Conservation (phyloP, 2,329 filamentous ascomycete genomes). For the Cercospora sojina region DNA sequence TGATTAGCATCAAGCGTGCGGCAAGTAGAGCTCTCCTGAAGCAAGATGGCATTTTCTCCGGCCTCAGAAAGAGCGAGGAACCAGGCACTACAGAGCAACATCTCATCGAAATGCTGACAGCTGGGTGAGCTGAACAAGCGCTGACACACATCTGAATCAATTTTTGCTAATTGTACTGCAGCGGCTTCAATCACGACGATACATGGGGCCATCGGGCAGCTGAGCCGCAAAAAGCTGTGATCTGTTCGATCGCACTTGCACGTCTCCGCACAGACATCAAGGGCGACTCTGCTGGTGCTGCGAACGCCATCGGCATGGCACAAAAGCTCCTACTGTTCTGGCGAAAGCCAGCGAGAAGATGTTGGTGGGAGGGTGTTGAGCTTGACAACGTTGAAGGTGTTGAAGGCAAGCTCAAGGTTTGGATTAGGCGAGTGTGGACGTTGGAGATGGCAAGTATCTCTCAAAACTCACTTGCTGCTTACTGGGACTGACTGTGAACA, state of each 20-base stretch:
- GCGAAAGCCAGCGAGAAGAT: constrained; percentile 92
- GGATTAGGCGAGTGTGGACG: constrained; percentile 98
- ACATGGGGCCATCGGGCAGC: constrained; percentile 95
- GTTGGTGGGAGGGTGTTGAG: constrained; percentile 99
- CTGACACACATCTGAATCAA: neutral
- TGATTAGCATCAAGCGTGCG: constrained; percentile 94
- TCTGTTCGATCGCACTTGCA: constrained; percentile 92
- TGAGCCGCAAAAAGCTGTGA: constrained; percentile 96
- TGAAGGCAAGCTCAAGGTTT: constrained; percentile 89
- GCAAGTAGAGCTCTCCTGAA: constrained; percentile 81
- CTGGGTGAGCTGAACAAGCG: constrained; percentile 66
- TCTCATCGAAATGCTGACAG: constrained; percentile 98
- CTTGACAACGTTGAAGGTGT: constrained; percentile 86
- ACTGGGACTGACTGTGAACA: constrained; percentile 15
- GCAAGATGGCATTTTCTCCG: constrained; percentile 95
- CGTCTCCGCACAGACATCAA: constrained; percentile 76
- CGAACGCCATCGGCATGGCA: constrained; percentile 88
- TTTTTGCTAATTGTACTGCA: constrained; percentile 41
- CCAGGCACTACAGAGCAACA: constrained; percentile 96
- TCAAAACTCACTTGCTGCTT: neutral
- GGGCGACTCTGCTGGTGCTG: constrained; percentile 71
- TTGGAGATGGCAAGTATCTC: constrained; percentile 73
- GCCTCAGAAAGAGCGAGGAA: constrained; percentile 91
- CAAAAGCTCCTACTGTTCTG: constrained; percentile 97
- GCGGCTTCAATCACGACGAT: constrained; percentile 95